These are phyloP conservation scores for Diplodia seriata DNA, from an alignment of 2,329 filamentous ascomycete species.

Conservation along the genomic window DNA sequence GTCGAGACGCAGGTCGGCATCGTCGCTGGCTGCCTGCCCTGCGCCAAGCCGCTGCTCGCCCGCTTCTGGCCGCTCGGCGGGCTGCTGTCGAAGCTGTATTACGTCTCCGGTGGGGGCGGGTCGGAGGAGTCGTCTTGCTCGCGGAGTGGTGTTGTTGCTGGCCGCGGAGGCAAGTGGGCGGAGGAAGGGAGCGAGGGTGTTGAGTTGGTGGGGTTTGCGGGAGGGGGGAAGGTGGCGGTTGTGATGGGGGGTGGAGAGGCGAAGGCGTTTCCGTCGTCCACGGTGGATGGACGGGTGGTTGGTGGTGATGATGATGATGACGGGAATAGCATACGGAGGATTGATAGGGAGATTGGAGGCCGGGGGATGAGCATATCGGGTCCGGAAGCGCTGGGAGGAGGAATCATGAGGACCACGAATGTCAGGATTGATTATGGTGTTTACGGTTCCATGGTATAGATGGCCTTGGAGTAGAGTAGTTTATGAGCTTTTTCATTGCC, in stretches of 20 bases:
- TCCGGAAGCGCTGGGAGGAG: background rate
- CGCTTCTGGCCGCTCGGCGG: too few species aligned
- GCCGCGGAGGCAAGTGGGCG: background rate
- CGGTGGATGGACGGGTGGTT: background rate
- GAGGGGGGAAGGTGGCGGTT: background rate
- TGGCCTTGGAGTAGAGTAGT: background rate
- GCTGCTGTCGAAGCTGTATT: too few species aligned
- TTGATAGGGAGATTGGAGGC: constrained; percentile 7
- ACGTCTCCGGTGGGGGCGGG: too few species aligned
- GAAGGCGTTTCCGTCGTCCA: background rate
- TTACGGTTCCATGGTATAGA: background rate
- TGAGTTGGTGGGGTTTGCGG: background rate
- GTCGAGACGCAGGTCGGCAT: constrained; percentile 55
- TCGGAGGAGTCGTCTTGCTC: constrained; percentile 7
- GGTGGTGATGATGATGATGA: background rate
- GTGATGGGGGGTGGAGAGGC: background rate
- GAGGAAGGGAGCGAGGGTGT: background rate
- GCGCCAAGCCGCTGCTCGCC: constrained; percentile 53
- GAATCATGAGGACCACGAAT: constrained; percentile 27
- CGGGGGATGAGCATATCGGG: background rate
- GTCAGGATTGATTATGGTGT: constrained; percentile 1
- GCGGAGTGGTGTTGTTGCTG: background rate
- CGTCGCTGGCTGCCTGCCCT: constrained; percentile 53
- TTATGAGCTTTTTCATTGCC: background rate
- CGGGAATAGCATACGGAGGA: background rate